Conservation (phyloP, 129 eudicot species). For the Flaveria trinervia region DNA sequence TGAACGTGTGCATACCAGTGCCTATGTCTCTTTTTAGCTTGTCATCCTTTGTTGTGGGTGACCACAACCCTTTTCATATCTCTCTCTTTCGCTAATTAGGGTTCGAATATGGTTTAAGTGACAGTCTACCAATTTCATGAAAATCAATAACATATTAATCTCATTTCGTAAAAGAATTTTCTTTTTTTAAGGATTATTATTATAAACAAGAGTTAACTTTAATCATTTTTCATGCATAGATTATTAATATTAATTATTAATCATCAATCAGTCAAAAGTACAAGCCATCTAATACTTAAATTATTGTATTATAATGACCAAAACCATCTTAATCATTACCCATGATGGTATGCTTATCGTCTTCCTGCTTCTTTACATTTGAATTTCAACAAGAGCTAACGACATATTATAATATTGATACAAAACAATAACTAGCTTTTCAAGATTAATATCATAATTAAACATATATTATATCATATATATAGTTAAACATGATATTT, state of each 20-base stretch:
- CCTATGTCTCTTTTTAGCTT: too few relatives aligned
- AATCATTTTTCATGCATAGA: neutral
- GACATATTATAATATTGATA: slow-evolving; percentile 2
- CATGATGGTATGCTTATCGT: neutral
- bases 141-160: neutral
- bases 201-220: neutral
- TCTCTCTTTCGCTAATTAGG: too few relatives aligned
- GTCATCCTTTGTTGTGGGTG: too few relatives aligned
- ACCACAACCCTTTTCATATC: too few relatives aligned
- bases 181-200: neutral
- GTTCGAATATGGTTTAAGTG: neutral
- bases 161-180: neutral
- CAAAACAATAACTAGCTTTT: slow-evolving; percentile 25
- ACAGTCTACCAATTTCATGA: neutral
- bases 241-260: neutral
- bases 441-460: neutral
- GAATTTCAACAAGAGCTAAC: neutral
- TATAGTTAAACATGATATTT: neutral
- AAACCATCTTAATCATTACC: slow-evolving; percentile 1
- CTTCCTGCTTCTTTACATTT: slow-evolving; percentile 1
- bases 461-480: neutral
- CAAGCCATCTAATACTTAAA: neutral
- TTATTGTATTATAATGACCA: neutral
- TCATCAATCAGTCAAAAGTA: neutral
- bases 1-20: too few relatives aligned